Evolutionary conservation across 2,329 filamentous ascomycete species (phyloP).

Genomic region (Verticillium nonalfalfae): DNA sequence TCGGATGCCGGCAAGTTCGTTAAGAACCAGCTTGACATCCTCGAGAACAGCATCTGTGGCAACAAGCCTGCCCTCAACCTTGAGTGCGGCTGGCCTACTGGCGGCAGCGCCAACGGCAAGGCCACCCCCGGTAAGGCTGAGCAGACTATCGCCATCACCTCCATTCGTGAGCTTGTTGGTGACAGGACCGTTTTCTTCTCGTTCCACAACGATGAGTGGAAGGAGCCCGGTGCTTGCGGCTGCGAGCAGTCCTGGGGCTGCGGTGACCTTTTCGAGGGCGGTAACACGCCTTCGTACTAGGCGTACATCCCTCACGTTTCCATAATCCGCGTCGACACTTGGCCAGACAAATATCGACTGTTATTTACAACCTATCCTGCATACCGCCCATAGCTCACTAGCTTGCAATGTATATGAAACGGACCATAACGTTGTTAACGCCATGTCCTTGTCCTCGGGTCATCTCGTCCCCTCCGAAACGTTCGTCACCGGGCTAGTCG

Average conservation of each 20-base stretch:
- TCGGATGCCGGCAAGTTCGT: slow-evolving; percentile 70
- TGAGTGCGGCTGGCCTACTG: slow-evolving; percentile 84
- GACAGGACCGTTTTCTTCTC: slow-evolving; percentile 74
- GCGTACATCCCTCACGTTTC: neutral
- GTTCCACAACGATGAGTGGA: slow-evolving; percentile 76
- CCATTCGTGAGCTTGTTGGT: slow-evolving; percentile 62
- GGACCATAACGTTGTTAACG: neutral
- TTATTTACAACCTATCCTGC: neutral
- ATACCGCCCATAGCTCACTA: neutral
- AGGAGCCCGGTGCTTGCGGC: slow-evolving; percentile 58
- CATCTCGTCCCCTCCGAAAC: neutral
- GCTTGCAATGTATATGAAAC: neutral
- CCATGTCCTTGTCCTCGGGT: neutral
- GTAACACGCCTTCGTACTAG: too few relatives aligned
- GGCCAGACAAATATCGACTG: neutral
- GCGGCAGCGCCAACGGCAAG: slow-evolving; percentile 62
- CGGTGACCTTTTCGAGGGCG: slow-evolving; percentile 35
- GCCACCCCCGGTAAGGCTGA: slow-evolving; percentile 61
- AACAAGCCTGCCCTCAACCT: slow-evolving; percentile 72
- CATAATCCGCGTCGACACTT: neutral
- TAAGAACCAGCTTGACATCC: slow-evolving; percentile 62
- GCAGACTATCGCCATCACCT: slow-evolving; percentile 67
- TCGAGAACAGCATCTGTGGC: slow-evolving; percentile 59
- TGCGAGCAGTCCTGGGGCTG: slow-evolving; percentile 83
- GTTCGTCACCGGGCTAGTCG: neutral